Percentiles rank a stretch among this genome's conserved stretches.
Conservation (phyloP, 1,139 yeast genomes). For the Nadsonia commutata region DNA sequence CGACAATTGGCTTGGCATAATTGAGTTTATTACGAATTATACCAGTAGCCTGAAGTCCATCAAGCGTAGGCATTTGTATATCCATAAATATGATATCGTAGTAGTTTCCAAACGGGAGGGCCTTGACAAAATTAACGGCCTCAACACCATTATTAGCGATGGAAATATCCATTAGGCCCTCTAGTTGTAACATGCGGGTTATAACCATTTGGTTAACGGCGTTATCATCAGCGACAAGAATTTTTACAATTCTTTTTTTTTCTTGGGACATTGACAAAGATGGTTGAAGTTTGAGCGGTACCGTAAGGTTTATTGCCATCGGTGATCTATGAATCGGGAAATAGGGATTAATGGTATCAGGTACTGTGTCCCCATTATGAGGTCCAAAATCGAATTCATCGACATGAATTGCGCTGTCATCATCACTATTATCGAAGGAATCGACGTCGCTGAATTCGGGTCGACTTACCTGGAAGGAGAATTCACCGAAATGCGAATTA, state of each 20-base stretch:
- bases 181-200: slow-evolving; percentile 69
- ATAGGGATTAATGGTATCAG: too few relatives aligned
- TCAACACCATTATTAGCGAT: slow-evolving; percentile 87
- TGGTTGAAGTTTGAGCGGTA: too few relatives aligned
- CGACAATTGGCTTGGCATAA: slow-evolving; percentile 63
- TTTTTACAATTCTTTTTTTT: too few relatives aligned
- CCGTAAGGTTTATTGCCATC: too few relatives aligned
- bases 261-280: too few relatives aligned
- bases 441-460: background rate
- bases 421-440: background rate
- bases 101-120: slow-evolving; percentile 28
- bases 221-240: slow-evolving; percentile 88
- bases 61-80: slow-evolving; percentile 91
- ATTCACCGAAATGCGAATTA: too few relatives aligned
- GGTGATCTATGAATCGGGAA: too few relatives aligned
- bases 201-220: slow-evolving; percentile 88
- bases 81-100: slow-evolving; percentile 88
- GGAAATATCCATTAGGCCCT: slow-evolving; percentile 57
- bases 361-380: too few relatives aligned
- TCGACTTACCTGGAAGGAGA: background rate
- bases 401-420: background rate
- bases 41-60: slow-evolving; percentile 71
- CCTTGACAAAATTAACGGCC: slow-evolving; percentile 45
- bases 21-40: slow-evolving; percentile 47
- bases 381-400: too few relatives aligned